Conservation (phyloP, 108 stramenopile species). For the Nannochloropsis gaditana region DNA sequence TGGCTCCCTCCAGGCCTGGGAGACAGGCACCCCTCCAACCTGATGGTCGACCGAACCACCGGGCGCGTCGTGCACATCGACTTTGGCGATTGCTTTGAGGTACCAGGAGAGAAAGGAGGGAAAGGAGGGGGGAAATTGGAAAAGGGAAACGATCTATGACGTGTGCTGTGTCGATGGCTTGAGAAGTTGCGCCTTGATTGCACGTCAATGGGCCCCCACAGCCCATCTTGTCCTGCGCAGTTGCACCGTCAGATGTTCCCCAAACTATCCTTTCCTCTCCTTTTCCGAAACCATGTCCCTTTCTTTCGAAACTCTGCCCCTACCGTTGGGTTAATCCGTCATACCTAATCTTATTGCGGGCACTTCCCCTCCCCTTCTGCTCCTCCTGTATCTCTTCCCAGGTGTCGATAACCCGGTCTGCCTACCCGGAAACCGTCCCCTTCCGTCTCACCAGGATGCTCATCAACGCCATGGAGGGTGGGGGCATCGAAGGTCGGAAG, state of each 20-base stretch:
- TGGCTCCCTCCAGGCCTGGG: conserved; percentile 57
- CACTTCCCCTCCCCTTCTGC: not conserved
- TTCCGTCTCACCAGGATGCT: conserved; percentile 57
- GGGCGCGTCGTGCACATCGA: conserved; percentile 49
- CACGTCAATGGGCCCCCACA: too few species aligned
- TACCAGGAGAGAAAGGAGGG: not conserved
- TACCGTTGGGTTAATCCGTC: too few species aligned
- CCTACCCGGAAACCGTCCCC: conserved; percentile 50
- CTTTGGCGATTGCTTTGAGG: conserved; percentile 54
- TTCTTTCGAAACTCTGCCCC: too few species aligned
- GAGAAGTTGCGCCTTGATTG: not conserved
- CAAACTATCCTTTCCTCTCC: not conserved
- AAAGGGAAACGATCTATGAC: not conserved
- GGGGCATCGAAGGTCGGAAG: conserved; percentile 25
- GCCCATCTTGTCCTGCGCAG: not conserved
- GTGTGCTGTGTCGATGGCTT: not conserved
- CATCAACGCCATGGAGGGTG: conserved; percentile 51
- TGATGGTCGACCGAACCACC: conserved; percentile 62
- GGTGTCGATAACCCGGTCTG: conserved; percentile 39
- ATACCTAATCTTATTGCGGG: too few species aligned
- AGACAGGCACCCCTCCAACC: conserved; percentile 82
- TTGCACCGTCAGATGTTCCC: not conserved
- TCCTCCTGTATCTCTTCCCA: not conserved
- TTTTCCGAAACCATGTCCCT: not conserved
- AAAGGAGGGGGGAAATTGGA: not conserved